Evolutionary conservation across 345 rosid genomes (phyloP), one percentile per base, ranked within the genome.

Genomic region (Brassica cretica): DNA sequence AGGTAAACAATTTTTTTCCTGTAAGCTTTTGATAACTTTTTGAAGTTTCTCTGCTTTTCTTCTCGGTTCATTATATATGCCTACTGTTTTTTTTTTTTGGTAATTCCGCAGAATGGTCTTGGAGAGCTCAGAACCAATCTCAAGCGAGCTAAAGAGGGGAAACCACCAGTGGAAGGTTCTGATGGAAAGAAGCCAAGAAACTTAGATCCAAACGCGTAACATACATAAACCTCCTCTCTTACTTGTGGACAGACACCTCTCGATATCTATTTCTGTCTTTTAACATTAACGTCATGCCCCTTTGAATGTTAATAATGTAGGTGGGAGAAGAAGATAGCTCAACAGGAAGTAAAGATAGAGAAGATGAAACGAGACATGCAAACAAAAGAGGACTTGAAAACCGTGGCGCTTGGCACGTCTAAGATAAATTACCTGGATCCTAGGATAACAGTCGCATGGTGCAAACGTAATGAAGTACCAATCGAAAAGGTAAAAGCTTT

Each of bases 361-460:
- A 91, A 88, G 83, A 87, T 89, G 84, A 94, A 90, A 69, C 72
- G 89, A 37, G 88, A 85, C 64, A 93, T 87, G 89, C 71, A 74
- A 69, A 85, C 91, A 35, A 95, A 90, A 71, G 99, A 95, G 71
- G 98, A 95, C 75, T 80, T 96, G 60, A 96, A 96, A 87, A 91
- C 96, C 0, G 97, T 96, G 70, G 96, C 99, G 21, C 80, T 95
- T 58, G 98, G 99, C 76, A 95, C 98, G 0, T 95, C 99, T 64
- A 96, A 93, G 78, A 91, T 95, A 76, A 95, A 95, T 76, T 95
- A 95, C 76, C 89, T 93, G 27, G 98, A 95, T 84, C 99, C 99
- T 59, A 87, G 99, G 86, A 95, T 95, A 65, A 93, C 97, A 0
- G 99, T 95, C 6, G 97, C 99, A 2, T 95, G 99, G 99, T 95